Percentiles rank a stretch among this genome's conserved stretches.
These are phyloP conservation scores for Gnomoniopsis sp. DNA, from an alignment of 2,329 filamentous ascomycete species.

Conservation along the genomic window DNA sequence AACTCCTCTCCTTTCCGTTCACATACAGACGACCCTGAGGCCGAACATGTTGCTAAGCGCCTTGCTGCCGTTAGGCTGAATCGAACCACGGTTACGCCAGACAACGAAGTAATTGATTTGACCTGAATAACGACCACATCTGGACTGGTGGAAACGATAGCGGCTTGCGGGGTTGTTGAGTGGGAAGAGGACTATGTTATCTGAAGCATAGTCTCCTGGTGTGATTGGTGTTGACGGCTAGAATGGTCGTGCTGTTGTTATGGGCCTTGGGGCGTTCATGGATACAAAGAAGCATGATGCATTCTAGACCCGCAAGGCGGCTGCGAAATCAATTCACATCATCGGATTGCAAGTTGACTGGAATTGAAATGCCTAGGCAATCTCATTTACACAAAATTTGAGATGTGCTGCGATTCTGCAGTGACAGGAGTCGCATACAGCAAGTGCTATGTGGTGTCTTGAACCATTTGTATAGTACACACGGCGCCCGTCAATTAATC, in stretches of 20 bases:
- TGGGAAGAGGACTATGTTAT: neutral
- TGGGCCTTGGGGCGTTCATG: conserved; percentile 1
- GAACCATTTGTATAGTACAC: neutral
- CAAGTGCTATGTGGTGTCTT: neutral
- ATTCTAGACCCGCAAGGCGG: neutral
- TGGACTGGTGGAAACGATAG: neutral
- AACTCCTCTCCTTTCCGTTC: conserved; percentile 23
- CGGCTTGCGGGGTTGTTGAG: neutral
- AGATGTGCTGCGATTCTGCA: no score
- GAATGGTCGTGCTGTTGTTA: neutral
- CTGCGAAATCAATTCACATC: neutral
- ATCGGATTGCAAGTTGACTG: neutral
- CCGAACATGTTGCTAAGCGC: conserved; percentile 60
- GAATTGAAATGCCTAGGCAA: no score
- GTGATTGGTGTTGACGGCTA: neutral
- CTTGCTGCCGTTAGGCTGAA: conserved; percentile 65
- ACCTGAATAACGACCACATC: neutral
- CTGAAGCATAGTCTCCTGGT: no score
- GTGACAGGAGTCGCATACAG: neutral
- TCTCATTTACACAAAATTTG: no score
- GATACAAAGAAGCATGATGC: neutral
- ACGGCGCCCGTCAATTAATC: neutral
- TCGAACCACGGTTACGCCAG: conserved; percentile 23
- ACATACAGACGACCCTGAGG: conserved; percentile 31
- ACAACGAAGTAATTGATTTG: neutral